Conservation (phyloP, 75 land plant genomes). For the Pseudotsuga menziesii region DNA sequence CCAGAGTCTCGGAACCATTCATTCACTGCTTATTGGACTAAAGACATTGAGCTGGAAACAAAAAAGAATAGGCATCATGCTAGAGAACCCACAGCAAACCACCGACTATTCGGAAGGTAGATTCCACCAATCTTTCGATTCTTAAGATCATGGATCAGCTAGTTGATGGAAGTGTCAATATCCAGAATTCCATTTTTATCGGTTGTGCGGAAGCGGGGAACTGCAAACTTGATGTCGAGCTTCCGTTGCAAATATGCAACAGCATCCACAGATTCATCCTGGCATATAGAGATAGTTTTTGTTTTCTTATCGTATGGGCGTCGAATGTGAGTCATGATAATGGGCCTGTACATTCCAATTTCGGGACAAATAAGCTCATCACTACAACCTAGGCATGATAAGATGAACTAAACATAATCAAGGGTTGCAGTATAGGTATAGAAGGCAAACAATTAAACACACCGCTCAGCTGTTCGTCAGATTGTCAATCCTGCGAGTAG, state of each 20-base stretch:
- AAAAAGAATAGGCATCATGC: too few relatives aligned
- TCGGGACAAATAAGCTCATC: too few relatives aligned
- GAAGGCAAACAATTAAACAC: not conserved
- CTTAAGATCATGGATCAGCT: slow-evolving; percentile 47
- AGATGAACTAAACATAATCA: too few relatives aligned
- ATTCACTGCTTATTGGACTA: too few relatives aligned
- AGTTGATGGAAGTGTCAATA: slow-evolving; percentile 51
- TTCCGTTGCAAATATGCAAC: slow-evolving; percentile 45
- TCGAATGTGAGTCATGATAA: slow-evolving; percentile 51
- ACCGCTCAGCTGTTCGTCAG: too few relatives aligned
- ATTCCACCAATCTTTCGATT: slow-evolving; percentile 48
- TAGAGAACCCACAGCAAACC: slow-evolving; percentile 40
- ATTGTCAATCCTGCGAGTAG: too few relatives aligned
- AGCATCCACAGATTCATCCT: slow-evolving; percentile 48
- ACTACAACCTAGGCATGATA: too few relatives aligned
- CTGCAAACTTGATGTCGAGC: slow-evolving; percentile 47
- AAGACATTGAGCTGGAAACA: too few relatives aligned
- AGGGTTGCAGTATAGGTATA: too few relatives aligned
- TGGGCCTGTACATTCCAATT: slow-evolving; percentile 29
- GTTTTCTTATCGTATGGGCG: slow-evolving; percentile 47
- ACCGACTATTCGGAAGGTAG: slow-evolving; percentile 46
- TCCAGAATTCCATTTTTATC: slow-evolving; percentile 40
- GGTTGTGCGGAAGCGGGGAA: slow-evolving; percentile 27
- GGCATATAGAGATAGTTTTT: slow-evolving; percentile 22
- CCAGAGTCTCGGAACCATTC: too few relatives aligned